These are phyloP conservation scores for Penicillium polonicum DNA, from an alignment of 2,329 filamentous ascomycete species.

Conservation along the genomic window DNA sequence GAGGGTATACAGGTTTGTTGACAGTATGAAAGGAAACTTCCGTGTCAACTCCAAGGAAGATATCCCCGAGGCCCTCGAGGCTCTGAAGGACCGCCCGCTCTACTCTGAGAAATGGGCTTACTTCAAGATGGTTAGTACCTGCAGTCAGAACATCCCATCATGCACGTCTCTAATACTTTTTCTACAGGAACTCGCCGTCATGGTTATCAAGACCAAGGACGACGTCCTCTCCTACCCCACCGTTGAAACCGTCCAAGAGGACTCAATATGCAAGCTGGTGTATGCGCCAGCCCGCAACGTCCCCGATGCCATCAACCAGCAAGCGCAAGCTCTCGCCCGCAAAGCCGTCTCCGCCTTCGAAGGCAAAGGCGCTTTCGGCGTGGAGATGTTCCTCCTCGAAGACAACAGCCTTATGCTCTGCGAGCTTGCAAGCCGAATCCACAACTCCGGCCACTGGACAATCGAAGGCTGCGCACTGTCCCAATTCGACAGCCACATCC, in stretches of 20 bases:
- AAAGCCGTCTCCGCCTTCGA: conserved; percentile 76
- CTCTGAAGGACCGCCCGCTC: conserved; percentile 66
- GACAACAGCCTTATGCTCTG: conserved; percentile 75
- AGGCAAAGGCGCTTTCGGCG: conserved; percentile 91
- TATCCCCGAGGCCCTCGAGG: conserved; percentile 65
- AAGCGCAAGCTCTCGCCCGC: conserved; percentile 73
- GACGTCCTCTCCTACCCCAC: conserved; percentile 74
- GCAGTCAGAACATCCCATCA: not conserved
- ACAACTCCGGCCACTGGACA: conserved; percentile 93
- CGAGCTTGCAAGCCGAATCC: conserved; percentile 78
- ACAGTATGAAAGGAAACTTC: conserved; percentile 57
- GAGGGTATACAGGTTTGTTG: conserved; percentile 1
- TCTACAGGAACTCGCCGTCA: conserved; percentile 74
- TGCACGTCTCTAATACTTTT: not conserved
- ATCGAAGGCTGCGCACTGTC: conserved; percentile 89
- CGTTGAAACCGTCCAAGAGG: conserved; percentile 92
- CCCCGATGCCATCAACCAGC: conserved; percentile 56
- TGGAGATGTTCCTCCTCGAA: conserved; percentile 87
- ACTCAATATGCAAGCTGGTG: conserved; percentile 90
- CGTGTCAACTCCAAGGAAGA: conserved; percentile 60
- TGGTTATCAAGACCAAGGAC: conserved; percentile 88
- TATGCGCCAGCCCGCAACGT: conserved; percentile 80
- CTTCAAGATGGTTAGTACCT: conserved; percentile 62
- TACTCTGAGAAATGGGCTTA: conserved; percentile 90
- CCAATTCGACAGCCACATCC: conserved; percentile 88